Base-by-base conservation (phyloP, 2,329 filamentous ascomycete genomes). In the Hypoxylon sp. region DNA sequence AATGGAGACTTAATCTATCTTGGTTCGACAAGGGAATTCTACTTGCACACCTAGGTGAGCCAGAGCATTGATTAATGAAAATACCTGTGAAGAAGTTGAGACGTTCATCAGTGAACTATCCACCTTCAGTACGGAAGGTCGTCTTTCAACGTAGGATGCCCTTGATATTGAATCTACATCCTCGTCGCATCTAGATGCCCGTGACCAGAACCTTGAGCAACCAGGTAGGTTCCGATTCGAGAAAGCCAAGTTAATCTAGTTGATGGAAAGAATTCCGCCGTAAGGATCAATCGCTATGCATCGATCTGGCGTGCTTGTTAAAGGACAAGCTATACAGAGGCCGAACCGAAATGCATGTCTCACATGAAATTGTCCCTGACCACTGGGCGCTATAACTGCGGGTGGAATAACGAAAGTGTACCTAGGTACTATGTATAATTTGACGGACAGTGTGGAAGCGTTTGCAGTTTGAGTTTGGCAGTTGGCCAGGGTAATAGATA, bases 1-100 rank as follows among this genome's bases (percentile, higher is more conserved):
- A 54, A 56, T 52, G 10, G 32, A 52, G 56, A 55, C 24, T 48
- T 43, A 56, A 59, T 64, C 55, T 51, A 49, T 44, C 39, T 48
- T 17, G 26, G 34, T 47, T 53, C 19, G 48, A 62, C 46, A 56
- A 59, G 55, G 47, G 15, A n/a, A 39, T 22, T 44, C 15, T 56
- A 46, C 7, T 50, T 43, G 28, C 48, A 66, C 51, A 66, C 62
- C 63, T 68, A 63, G 65, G 65, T 68, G 57, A 66, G 49, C 37
- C n/a, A 30, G 24, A 17, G 28, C 44, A 56, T 61, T 46, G 43
- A 51, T 59, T 61, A 46, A 51, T 59, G 34, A 37, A 6, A 37
- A 19, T 13, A 55, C n/a, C 30, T 44, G 32, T 24, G 2, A 24
- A 11, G 22, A 63, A 41, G 17, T 39, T 26, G 20, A 37, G 20